Base-by-base conservation (phyloP, 352 stramenopile species). In the Pythium plurisporium region DNA sequence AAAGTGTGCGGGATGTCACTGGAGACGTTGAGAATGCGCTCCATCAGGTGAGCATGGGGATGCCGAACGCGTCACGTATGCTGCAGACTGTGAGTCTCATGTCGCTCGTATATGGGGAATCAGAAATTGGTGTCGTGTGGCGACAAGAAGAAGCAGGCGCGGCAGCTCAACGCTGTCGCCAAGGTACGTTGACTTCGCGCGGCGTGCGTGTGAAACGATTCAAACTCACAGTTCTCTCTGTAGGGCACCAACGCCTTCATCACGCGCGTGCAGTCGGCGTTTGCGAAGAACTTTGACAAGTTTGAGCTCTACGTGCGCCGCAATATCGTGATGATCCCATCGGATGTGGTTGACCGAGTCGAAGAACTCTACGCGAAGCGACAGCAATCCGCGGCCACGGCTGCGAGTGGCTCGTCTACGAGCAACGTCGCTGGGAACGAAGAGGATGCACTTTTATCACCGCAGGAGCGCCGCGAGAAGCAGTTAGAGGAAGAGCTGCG, bases 221-320 rank as follows among this genome's bases (percentile, higher is more conserved):
- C 9, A 47, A 31, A 10, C 1, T 33, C 20, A 48, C 41, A 48
- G 20, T 33, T n/a, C 5, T 48, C 3, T 23, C 14, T 3, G 3
- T 26, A 91, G 79, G 64, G 73, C 29, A 77, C 79, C 10, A 74
- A 51, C 27, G 72, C 76, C 46, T 91, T 87, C 50, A 89, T 90
- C 67, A 31, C 67, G 12, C 70, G 74, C 26, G 72, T 92, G 9
- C 69, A 85, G 51, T 62, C 55, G 19, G 68, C 65, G n/a, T 89
- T 92, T 42, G 72, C 79, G 31, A 89, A 85, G 55, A 92, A 92
- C 57, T 92, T 92, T 55, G 78, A 87, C 67, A 92, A 92, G 59
- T 87, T 92, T 44, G 82, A 90, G 55, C 58, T 90, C 9, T 92
- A 92, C 40, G 70, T 90, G 59, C 65, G 75, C 0, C 79, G 82